Evolutionary conservation across 352 stramenopile species (phyloP).

Genomic region (Pythium rishiriense): DNA sequence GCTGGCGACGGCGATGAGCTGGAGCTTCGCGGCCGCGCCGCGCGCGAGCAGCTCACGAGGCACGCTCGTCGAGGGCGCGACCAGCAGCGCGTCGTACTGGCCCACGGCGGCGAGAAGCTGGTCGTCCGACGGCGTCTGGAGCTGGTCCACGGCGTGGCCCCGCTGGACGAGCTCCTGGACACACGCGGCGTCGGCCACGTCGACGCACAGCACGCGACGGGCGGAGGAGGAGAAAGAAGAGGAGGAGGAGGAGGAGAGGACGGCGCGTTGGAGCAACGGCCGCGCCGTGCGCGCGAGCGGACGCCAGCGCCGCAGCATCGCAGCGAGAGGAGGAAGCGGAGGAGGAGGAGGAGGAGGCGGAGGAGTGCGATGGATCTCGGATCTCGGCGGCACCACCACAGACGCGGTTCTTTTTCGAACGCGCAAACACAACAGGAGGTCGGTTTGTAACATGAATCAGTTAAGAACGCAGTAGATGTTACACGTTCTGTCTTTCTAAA

Average conservation of each 20-base stretch:
- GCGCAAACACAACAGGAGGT: slow-evolving; percentile 3
- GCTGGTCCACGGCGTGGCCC: slow-evolving; percentile 61
- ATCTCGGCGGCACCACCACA: not conserved
- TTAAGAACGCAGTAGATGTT: not conserved
- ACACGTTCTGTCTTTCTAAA: too few relatives aligned
- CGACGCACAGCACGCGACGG: slow-evolving; percentile 63
- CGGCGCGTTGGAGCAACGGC: not conserved
- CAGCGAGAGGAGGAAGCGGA: not conserved
- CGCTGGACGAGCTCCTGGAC: slow-evolving; percentile 74
- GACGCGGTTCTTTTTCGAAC: slow-evolving; percentile 10
- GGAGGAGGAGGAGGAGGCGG: not conserved
- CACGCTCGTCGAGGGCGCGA: slow-evolving; percentile 47
- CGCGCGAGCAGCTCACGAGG: slow-evolving; percentile 41
- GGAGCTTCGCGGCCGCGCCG: slow-evolving; percentile 45
- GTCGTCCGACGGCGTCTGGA: slow-evolving; percentile 35
- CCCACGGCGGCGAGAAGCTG: slow-evolving; percentile 34
- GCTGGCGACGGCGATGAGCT: slow-evolving; percentile 58
- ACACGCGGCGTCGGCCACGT: slow-evolving; percentile 54
- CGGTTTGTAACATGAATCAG: not conserved
- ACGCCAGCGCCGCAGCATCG: slow-evolving; percentile 10
- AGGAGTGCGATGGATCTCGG: too few relatives aligned
- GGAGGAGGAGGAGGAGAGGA: not conserved
- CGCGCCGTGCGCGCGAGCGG: slow-evolving; percentile 8
- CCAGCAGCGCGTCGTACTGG: slow-evolving; percentile 67
- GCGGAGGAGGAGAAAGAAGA: not conserved